phyloP scores from a whole-genome alignment of 1,284 basidiomycete species.

The Malassezia yamatoensis region DNA sequence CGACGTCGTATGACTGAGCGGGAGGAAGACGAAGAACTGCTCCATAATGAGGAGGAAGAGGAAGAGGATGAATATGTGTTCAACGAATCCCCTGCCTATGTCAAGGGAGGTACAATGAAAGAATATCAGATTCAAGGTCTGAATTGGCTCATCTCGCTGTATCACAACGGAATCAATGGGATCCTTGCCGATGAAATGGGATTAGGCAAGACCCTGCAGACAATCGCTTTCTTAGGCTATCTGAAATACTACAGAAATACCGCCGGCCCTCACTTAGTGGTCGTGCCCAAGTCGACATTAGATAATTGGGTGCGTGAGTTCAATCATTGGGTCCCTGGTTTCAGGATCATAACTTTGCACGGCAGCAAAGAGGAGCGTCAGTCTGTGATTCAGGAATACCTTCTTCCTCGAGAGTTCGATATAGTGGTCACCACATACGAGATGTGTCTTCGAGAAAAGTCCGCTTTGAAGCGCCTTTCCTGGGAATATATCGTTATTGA shows the following conservation, averaged over 20 bases:
- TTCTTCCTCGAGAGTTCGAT: constrained; percentile 83
- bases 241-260: constrained; percentile 73
- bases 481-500: constrained; percentile 99
- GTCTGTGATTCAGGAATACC: constrained; percentile 64
- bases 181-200: constrained; percentile 57
- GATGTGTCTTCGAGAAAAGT: constrained; percentile 89
- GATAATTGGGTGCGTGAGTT: constrained; percentile 97
- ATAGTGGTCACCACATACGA: constrained; percentile 95
- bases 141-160: constrained; percentile 68
- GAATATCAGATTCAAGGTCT: constrained; percentile 90
- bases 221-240: constrained; percentile 92
- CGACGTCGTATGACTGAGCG: constrained; percentile 84
- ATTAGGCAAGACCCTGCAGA: constrained; percentile 94
- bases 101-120: constrained; percentile 70
- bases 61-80: constrained; percentile 56
- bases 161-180: constrained; percentile 40
- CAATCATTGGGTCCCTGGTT: constrained; percentile 72
- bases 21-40: constrained; percentile 65
- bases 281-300: constrained; percentile 93
- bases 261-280: constrained; percentile 77
- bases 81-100: constrained; percentile 34
- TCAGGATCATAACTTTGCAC: constrained; percentile 70
- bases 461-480: constrained; percentile 79
- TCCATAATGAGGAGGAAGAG: constrained; percentile 67
- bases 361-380: constrained; percentile 82